Evolutionary conservation across 2,329 filamentous ascomycete genomes (phyloP).

Genomic region (Trichophyton simii): DNA sequence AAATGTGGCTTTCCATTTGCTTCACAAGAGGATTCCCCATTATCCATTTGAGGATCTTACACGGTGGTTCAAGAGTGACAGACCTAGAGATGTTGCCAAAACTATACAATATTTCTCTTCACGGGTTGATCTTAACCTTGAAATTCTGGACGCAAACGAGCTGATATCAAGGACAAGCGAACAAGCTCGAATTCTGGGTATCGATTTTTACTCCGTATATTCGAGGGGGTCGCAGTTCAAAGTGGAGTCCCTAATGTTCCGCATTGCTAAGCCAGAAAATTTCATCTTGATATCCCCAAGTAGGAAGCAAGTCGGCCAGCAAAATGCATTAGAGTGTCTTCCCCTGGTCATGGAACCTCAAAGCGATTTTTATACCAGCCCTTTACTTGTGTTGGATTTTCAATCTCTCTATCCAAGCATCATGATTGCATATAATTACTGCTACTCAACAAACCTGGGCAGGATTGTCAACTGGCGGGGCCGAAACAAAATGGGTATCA

Average conservation of each 20-base stretch:
- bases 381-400: constrained; percentile 83
- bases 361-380: constrained; percentile 84
- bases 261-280: constrained; percentile 94
- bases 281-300: constrained; percentile 83
- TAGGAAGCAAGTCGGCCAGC: constrained; percentile 78
- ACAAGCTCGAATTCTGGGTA: constrained; percentile 79
- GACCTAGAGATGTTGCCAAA: constrained; percentile 56
- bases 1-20: constrained; percentile 81
- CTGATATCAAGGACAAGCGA: constrained; percentile 81
- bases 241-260: constrained; percentile 96
- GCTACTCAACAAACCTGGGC: constrained; percentile 91
- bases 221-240: constrained; percentile 95
- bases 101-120: constrained; percentile 65
- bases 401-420: constrained; percentile 93
- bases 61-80: constrained; percentile 62
- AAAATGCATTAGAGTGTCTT: constrained; percentile 88
- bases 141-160: constrained; percentile 83
- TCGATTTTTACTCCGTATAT: constrained; percentile 95
- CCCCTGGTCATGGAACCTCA: constrained; percentile 96
- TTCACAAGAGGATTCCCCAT: constrained; percentile 78
- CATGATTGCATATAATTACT: constrained; percentile 99
- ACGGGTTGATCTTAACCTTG: constrained; percentile 69
- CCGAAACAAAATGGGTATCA: constrained; percentile 86
- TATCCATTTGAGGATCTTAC: constrained; percentile 71
- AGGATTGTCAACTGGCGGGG: constrained; percentile 80